Conservation (phyloP, 192 early-diverging fungal genomes). For the Backusella liffmaniae region DNA sequence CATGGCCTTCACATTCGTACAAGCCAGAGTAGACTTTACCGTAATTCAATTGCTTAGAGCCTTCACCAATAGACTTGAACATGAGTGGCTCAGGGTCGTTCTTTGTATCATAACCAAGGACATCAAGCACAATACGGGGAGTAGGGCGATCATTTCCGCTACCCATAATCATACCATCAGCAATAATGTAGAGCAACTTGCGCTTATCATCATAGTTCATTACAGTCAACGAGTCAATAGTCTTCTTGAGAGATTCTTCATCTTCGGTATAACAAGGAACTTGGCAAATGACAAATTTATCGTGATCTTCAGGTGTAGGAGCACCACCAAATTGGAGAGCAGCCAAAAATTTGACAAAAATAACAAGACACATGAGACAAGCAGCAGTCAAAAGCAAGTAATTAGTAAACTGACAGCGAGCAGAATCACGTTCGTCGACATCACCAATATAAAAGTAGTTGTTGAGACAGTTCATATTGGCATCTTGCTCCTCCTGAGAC, state of each 20-base stretch:
- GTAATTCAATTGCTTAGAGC: constrained; percentile 90
- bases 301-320: constrained; percentile 83
- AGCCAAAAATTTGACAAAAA: constrained; percentile 79
- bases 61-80: constrained; percentile 91
- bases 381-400: constrained; percentile 66
- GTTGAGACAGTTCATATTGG: constrained; percentile 60
- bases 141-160: constrained; percentile 95
- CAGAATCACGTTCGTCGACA: constrained; percentile 60
- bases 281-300: constrained; percentile 96
- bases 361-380: constrained; percentile 71
- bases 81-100: constrained; percentile 77
- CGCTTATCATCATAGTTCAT: constrained; percentile 87
- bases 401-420: constrained; percentile 62
- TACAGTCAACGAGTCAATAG: constrained; percentile 79
- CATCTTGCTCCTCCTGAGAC: constrained; percentile 25
- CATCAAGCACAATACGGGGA: constrained; percentile 89
- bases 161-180: constrained; percentile 95
- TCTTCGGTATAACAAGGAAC: constrained; percentile 98
- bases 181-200: constrained; percentile 86
- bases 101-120: constrained; percentile 83
- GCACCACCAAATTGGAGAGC: constrained; percentile 76
- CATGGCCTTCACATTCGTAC: constrained; percentile 89
- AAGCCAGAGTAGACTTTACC: constrained; percentile 96
- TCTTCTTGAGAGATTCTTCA: constrained; percentile 79
- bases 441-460: constrained; percentile 66